Evolutionary conservation across 208 protist genomes (phyloP).

Genomic region (Angomonas deanei): DNA sequence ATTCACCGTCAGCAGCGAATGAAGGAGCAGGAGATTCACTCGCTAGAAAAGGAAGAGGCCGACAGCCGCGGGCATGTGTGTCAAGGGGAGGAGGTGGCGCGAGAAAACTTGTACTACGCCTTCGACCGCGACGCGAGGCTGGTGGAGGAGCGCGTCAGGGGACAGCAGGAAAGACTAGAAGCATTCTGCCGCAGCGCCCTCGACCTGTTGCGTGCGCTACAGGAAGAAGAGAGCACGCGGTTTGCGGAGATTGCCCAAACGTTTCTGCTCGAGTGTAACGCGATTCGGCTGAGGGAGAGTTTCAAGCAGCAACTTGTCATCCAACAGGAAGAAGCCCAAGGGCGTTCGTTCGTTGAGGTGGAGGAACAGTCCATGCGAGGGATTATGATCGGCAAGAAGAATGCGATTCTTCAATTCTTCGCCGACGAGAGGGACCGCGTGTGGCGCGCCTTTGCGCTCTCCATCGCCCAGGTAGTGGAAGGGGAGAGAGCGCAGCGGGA

Average conservation of each 20-base stretch:
- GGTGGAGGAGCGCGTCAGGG: not conserved
- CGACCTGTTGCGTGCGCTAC: conserved; percentile 4
- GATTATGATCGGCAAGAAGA: too few relatives aligned
- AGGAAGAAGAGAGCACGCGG: conserved; percentile 14
- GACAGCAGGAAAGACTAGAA: conserved; percentile 10
- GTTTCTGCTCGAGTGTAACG: not conserved
- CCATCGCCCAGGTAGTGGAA: not conserved
- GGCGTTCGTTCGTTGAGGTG: too few relatives aligned
- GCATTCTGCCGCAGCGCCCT: conserved; percentile 15
- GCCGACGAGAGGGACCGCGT: not conserved
- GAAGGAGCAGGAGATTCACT: conserved; percentile 9
- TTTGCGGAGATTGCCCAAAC: conserved; percentile 1
- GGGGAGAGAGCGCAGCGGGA: not conserved
- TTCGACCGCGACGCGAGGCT: conserved; percentile 7
- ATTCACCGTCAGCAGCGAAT: conserved; percentile 23
- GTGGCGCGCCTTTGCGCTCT: not conserved
- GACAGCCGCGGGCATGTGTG: not conserved
- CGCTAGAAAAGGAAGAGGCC: conserved; percentile 10
- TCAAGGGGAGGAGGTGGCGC: conserved; percentile 15
- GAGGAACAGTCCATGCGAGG: too few relatives aligned
- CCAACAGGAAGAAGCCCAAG: too few relatives aligned
- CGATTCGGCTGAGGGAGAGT: not conserved
- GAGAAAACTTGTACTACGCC: conserved; percentile 19
- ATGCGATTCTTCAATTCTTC: not conserved
- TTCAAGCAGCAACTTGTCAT: not conserved